phyloP scores from a whole-genome alignment of 2,329 filamentous ascomycete genomes.

The Penicillium polonicum region DNA sequence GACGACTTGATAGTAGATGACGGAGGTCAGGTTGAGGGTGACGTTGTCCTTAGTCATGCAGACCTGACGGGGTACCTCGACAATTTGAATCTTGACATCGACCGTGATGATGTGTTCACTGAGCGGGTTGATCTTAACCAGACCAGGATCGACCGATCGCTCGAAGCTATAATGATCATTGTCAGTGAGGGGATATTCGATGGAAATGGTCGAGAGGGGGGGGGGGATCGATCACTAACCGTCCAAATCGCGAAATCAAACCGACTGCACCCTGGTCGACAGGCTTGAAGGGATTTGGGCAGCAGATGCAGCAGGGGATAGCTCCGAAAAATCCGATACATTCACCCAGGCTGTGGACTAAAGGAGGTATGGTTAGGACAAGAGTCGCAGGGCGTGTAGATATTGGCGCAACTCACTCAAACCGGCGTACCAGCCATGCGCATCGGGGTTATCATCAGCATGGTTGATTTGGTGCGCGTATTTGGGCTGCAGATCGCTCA shows the following conservation, averaged over 20 bases:
- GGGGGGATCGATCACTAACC: constrained; percentile 29
- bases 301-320: constrained; percentile 85
- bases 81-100: constrained; percentile 99
- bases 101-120: constrained; percentile 86
- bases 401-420: constrained; percentile 63
- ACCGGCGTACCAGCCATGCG: constrained; percentile 82
- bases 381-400: background rate
- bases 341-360: constrained; percentile 71
- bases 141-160: constrained; percentile 90
- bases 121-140: constrained; percentile 96
- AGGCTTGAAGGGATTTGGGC: constrained; percentile 93
- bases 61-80: constrained; percentile 89
- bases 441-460: constrained; percentile 64
- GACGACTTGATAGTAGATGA: constrained; percentile 98
- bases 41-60: constrained; percentile 99
- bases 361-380: constrained; percentile 5
- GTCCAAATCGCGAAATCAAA: constrained; percentile 90
- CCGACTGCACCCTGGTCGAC: constrained; percentile 93
- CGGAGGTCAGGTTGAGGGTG: constrained; percentile 85
- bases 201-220: too few relatives aligned
- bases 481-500: constrained; percentile 80
- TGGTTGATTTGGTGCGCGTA: constrained; percentile 67
- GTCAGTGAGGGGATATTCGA: constrained; percentile 4
- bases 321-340: constrained; percentile 77
- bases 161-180: constrained; percentile 60